These are phyloP conservation scores for Diaporthe eres DNA, from an alignment of 2,329 filamentous ascomycete genomes.

Conservation along the genomic window DNA sequence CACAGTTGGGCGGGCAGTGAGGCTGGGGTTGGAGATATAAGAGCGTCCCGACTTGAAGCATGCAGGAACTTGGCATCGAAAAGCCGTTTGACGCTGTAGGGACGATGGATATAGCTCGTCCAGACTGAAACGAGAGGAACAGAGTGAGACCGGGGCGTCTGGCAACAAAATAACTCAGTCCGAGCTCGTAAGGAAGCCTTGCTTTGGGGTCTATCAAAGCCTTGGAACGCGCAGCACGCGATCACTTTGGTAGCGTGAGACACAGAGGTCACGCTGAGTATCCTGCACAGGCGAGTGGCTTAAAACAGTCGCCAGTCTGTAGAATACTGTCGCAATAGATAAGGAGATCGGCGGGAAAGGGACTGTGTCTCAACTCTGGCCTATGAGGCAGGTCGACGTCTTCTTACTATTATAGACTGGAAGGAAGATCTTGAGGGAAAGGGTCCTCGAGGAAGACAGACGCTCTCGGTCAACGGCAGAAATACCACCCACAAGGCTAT, in stretches of 20 bases:
- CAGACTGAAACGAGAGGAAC: neutral
- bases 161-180: conserved; percentile 24
- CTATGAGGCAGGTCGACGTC: conserved; percentile 25
- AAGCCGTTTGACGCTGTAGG: neutral
- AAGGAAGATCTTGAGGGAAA: neutral
- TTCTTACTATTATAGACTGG: neutral
- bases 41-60: neutral
- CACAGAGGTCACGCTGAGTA: conserved; percentile 35
- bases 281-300: conserved; percentile 24
- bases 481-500: conserved; percentile 29
- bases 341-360: conserved; percentile 7
- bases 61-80: conserved; percentile 18
- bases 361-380: conserved; percentile 12
- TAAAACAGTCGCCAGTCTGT: conserved; percentile 18
- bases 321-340: conserved; percentile 32
- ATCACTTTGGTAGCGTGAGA: conserved; percentile 38
- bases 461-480: conserved; percentile 9
- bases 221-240: conserved; percentile 39
- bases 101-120: conserved; percentile 10
- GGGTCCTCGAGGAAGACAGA: conserved; percentile 1
- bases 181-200: conserved; percentile 33
- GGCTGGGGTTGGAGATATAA: conserved; percentile 17
- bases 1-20: conserved; percentile 11
- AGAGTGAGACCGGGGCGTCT: conserved; percentile 10
- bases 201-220: conserved; percentile 31